Conservation (phyloP, 2,329 filamentous ascomycete genomes). For the Rasamsonia emersonii region DNA sequence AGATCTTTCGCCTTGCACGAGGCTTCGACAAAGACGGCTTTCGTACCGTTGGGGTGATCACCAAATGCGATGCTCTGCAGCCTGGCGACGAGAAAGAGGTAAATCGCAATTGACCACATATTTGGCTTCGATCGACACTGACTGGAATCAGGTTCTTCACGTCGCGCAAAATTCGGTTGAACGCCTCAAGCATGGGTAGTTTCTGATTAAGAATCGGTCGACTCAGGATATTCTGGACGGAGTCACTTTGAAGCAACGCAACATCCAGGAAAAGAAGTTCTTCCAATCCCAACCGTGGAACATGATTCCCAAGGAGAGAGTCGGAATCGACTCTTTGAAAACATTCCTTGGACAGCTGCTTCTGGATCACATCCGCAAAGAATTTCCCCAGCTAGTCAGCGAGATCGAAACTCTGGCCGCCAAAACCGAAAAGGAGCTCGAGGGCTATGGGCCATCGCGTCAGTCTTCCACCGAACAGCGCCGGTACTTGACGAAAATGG, state of each 20-base stretch:
- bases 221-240: slow-evolving; percentile 5
- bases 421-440: slow-evolving; percentile 5
- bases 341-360: slow-evolving; percentile 11
- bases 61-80: slow-evolving; percentile 25
- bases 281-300: slow-evolving; percentile 12
- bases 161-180: slow-evolving; percentile 10
- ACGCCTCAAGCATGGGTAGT: slow-evolving; percentile 4
- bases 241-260: slow-evolving; percentile 18
- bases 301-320: slow-evolving; percentile 10
- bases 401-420: slow-evolving; percentile 4
- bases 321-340: slow-evolving; percentile 13
- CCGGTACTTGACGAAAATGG: slow-evolving; percentile 10
- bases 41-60: slow-evolving; percentile 30
- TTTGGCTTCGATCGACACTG: background rate
- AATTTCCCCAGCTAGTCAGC: slow-evolving; percentile 3
- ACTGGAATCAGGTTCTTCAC: slow-evolving; percentile 8
- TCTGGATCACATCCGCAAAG: slow-evolving; percentile 4
- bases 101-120: background rate
- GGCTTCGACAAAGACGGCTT: slow-evolving; percentile 21
- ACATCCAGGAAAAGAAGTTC: slow-evolving; percentile 9
- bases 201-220: slow-evolving; percentile 7
- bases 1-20: slow-evolving; percentile 43
- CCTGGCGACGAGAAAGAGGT: slow-evolving; percentile 16
- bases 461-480: slow-evolving; percentile 12
- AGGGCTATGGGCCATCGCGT: slow-evolving; percentile 10